Evolutionary conservation across 164 flowering plant species (phyloP).

Genomic region (Umbellularia californica): DNA sequence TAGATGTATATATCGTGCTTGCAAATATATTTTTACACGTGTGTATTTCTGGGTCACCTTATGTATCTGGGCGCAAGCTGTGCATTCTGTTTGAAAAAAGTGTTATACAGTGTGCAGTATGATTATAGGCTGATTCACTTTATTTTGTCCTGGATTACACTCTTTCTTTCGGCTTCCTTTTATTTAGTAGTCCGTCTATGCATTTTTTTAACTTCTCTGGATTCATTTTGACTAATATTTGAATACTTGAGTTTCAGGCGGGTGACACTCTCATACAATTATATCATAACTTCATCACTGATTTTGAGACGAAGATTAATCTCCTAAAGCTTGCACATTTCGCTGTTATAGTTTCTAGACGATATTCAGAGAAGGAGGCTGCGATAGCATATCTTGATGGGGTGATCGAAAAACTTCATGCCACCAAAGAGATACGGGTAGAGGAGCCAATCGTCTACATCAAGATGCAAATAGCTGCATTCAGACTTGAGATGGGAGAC

Average conservation of each 20-base stretch:
- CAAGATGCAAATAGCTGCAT: constrained; percentile 82
- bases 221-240: not conserved
- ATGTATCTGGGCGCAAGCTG: too few relatives aligned
- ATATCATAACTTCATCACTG: constrained; percentile 88
- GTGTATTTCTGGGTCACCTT: too few relatives aligned
- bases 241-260: constrained; percentile 43
- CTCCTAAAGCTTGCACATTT: constrained; percentile 98
- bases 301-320: constrained; percentile 95
- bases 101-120: too few relatives aligned
- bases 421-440: constrained; percentile 65
- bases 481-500: constrained; percentile 65
- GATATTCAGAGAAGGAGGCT: constrained; percentile 80
- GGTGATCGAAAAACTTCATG: constrained; percentile 74
- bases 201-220: not conserved
- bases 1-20: too few relatives aligned
- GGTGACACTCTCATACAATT: constrained; percentile 89
- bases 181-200: not conserved
- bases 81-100: too few relatives aligned
- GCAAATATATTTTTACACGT: too few relatives aligned
- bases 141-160: not conserved
- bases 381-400: constrained; percentile 81
- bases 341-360: constrained; percentile 86
- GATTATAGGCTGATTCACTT: too few relatives aligned
- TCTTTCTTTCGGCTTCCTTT: not conserved
- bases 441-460: constrained; percentile 85